Evolutionary conservation across 495 filamentous ascomycete genomes (phyloP).

Genomic region (Penicillium cosmopolitanum): DNA sequence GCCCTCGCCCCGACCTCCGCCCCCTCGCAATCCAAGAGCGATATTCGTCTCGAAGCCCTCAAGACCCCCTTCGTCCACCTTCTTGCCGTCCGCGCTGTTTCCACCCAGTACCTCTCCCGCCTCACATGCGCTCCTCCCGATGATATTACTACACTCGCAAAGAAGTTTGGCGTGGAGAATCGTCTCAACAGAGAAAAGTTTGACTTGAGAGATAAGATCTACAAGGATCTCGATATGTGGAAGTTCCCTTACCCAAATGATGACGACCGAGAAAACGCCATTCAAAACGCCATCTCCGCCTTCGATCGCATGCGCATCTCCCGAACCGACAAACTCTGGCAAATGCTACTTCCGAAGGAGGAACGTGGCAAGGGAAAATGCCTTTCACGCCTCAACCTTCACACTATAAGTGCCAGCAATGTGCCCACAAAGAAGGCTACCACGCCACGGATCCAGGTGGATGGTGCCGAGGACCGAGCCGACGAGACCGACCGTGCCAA

Average conservation of each 20-base stretch:
- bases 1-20: conserved; percentile 49
- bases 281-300: conserved; percentile 80
- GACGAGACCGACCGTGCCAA: conserved; percentile 54
- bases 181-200: conserved; percentile 66
- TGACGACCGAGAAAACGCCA: conserved; percentile 74
- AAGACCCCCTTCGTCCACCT: conserved; percentile 71
- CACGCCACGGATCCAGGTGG: conserved; percentile 61
- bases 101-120: conserved; percentile 58
- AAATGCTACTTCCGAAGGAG: conserved; percentile 70
- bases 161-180: conserved; percentile 61
- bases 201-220: conserved; percentile 68
- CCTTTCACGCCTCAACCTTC: conserved; percentile 73
- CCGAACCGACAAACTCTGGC: conserved; percentile 75
- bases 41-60: conserved; percentile 55
- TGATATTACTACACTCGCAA: conserved; percentile 57
- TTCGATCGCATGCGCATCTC: conserved; percentile 81
- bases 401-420: conserved; percentile 41
- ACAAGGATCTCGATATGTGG: conserved; percentile 84
- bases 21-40: conserved; percentile 57
- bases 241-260: conserved; percentile 68
- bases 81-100: conserved; percentile 64
- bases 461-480: conserved; percentile 55
- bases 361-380: conserved; percentile 81
- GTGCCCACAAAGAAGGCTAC: conserved; percentile 44
- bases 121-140: conserved; percentile 59